Evolutionary conservation across 352 stramenopile species (phyloP), one percentile per base, ranked within the genome.

Genomic region (Aphanomyces euteiches): DNA sequence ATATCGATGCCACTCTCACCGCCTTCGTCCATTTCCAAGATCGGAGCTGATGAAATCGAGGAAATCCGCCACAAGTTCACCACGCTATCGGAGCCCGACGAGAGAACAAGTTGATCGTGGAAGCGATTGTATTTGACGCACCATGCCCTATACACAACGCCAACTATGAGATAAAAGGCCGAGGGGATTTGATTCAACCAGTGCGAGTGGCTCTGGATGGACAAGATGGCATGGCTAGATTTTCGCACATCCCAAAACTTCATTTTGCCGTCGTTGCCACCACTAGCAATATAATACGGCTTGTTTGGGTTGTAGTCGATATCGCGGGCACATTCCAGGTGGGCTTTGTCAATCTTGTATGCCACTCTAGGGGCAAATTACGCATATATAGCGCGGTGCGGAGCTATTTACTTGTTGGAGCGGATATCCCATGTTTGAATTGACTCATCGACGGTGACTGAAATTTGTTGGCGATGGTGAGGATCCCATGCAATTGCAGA

Each of bases 301-400:
- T 98, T 98, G 80, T 99, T 98, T n/a, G 93, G 97, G 81, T 99
- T 99, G 78, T 98, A 99, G 80, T 98, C 93, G 12, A 99, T 73
- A 76, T 97, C 91, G 3, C 90, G 54, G 7, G 80, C 78, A n/a
- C 77, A 78, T 19, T 73, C 77, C 5, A 79, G 47, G 66, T 94
- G 85, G 73, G 90, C 82, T 43, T 92, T 75, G 53, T 86, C 77
- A 13, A 90, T 76, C 50, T n/a, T 53, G 56, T 75, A 47, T 19
- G 59, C 64, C 12, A 50, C 13, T 36, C 67, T 73, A 48, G 5
- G 15, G 5, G 17, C 43, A n/a, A 12, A 50, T n/a, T 50, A n/a
- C 3, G 1, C 4, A n/a, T 40, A 67, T 74, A 72, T 8, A n/a
- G 67, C 48, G 75, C 56, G 40, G 61, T 72, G 0, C 7, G 28